Evolutionary conservation across 495 filamentous ascomycete genomes (phyloP), one percentile per base, ranked within the genome.

Genomic region (Astrothelium subdiscretum): DNA sequence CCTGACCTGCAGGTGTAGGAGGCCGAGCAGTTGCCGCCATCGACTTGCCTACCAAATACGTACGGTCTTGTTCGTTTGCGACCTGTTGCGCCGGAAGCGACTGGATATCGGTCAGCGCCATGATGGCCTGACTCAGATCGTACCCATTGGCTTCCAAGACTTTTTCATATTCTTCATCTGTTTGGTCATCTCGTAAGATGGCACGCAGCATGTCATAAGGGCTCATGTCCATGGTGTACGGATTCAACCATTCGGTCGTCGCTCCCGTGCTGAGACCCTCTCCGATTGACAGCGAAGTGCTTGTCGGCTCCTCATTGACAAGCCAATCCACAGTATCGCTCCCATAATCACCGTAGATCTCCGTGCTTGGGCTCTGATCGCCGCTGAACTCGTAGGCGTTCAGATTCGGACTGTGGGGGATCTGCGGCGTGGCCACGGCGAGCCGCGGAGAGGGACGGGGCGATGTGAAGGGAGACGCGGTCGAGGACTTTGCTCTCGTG

Each of bases 181-280:
- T 84, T 66, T 87, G 87, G 62, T 87, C 85, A 68, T 92, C 91
- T 12, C 92, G 91, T 35, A 99, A 79, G 32, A 99, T 94, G 12
- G 92, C 96, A 58, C 95, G 88, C 48, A 99, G 79, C 80, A 99
- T 99, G 73, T 99, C 95, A 77, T 96, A 95, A 2, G 95, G 92
- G 59, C 89, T 94, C 95, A 99, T 99, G 68, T 97, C 91, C 65
- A 77, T 78, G 65, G 87, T 85, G 63, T 88, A 83, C 35, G 86
- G 83, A 31, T 89, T 84, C 63, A 89, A 83, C 68, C 90, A 95
- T 61, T 92, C 85, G 18, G 91, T 86, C 8, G 87, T 88, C 22
- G 86, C 86, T 61, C 87, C 88, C 64, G 44, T 64, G 27, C 62
- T 65, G 27, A 43, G 6, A 27, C 90, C 86, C 31, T 87, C 78